Conservation (phyloP, 1,284 basidiomycete species). For the Heterobasidion occidentale region DNA sequence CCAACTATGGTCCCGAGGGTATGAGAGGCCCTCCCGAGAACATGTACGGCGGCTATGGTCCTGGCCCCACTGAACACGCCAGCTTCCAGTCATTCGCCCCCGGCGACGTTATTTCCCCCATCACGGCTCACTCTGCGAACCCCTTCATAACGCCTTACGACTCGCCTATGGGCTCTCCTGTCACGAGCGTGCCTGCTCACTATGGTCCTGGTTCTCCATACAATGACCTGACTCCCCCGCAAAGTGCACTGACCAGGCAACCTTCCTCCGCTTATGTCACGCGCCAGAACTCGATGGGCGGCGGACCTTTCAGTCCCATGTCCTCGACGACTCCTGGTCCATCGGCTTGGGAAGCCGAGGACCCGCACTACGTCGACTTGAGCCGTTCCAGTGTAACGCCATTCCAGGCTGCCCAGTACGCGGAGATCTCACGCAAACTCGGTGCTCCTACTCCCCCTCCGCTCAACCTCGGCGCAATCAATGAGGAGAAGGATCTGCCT, state of each 20-base stretch:
- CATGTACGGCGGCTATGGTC: conserved; percentile 6
- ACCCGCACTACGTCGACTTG: conserved; percentile 51
- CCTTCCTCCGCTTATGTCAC: conserved; percentile 10
- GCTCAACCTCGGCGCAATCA: conserved; percentile 17
- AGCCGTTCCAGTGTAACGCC: conserved; percentile 61
- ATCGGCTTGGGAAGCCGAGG: conserved; percentile 6
- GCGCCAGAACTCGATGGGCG: conserved; percentile 17
- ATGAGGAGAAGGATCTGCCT: conserved; percentile 20
- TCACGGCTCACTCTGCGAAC: conserved; percentile 18
- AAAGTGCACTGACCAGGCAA: conserved; percentile 11
- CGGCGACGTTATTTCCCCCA: conserved; percentile 8
- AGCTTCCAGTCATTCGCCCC: conserved; percentile 6
- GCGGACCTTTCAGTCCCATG: conserved; percentile 9
- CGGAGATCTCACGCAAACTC: conserved; percentile 53
- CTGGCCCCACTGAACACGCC: neutral
- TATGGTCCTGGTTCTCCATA: conserved; percentile 15
- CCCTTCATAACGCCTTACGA: conserved; percentile 28
- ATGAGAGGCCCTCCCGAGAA: conserved; percentile 16
- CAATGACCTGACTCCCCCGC: conserved; percentile 7
- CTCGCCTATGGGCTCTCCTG: conserved; percentile 23
- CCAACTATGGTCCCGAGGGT: conserved; percentile 4
- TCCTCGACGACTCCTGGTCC: conserved; percentile 3
- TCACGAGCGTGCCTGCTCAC: conserved; percentile 14
- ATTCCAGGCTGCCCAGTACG: conserved; percentile 65
- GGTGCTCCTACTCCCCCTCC: conserved; percentile 28